A percentile compares a stretch with the other conserved stretches of the same genome.
Conservation (phyloP, 1,284 basidiomycete species). For the Hymenochaete sp. region DNA sequence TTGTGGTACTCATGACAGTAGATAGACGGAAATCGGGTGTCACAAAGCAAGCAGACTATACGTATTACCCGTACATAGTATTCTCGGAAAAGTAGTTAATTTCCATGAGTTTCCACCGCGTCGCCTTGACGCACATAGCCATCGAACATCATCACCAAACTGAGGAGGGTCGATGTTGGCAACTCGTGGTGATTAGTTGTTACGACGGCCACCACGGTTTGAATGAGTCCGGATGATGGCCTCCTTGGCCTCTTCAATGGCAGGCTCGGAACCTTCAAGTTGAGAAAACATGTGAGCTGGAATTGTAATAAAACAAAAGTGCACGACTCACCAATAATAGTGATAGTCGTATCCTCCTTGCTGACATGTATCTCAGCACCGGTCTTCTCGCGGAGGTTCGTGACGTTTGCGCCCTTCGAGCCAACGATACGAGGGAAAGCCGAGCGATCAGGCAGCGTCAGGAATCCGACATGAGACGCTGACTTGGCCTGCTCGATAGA, state of each 20-base stretch:
- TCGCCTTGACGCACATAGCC: no score
- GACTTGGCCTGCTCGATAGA: conserved; percentile 69
- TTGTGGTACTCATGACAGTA: no score
- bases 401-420: conserved; percentile 77
- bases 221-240: conserved; percentile 64
- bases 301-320: conserved; percentile 4
- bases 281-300: background rate
- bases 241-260: conserved; percentile 70
- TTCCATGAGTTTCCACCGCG: no score
- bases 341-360: conserved; percentile 76
- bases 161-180: no score
- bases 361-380: conserved; percentile 85
- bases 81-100: no score
- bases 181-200: conserved; percentile 13
- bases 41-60: no score
- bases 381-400: conserved; percentile 75
- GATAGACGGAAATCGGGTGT: no score
- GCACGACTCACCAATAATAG: conserved; percentile 58
- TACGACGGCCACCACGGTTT: conserved; percentile 39
- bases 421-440: conserved; percentile 76
- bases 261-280: conserved; percentile 50
- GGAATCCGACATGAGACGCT: conserved; percentile 69
- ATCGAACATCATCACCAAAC: no score
- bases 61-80: no score
- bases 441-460: conserved; percentile 66